Conservation (phyloP, 2,329 filamentous ascomycete genomes). For the Gnomoniopsis smithogilvyi region DNA sequence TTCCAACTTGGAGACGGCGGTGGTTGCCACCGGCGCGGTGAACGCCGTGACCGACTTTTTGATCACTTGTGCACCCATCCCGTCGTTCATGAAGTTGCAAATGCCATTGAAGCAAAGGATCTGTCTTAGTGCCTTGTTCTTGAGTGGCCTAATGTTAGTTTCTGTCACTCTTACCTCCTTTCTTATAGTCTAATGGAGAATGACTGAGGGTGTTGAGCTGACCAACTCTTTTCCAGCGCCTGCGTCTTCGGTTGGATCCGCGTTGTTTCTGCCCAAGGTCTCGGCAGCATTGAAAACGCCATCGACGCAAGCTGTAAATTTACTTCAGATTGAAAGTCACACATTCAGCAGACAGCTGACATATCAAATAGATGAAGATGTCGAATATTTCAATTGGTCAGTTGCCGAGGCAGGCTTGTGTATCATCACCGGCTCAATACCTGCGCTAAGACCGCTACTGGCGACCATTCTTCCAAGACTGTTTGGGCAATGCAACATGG, state of each 20-base stretch:
- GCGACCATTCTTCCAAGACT: neutral
- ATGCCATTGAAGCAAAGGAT: conserved; percentile 25
- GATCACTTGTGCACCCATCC: conserved; percentile 27
- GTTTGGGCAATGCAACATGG: neutral
- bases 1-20: conserved; percentile 25
- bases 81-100: conserved; percentile 27
- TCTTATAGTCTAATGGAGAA: too few relatives aligned
- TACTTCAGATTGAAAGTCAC: neutral
- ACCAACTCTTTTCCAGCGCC: conserved; percentile 20
- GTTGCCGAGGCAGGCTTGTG: conserved; percentile 30
- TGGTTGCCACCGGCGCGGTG: conserved; percentile 26
- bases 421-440: conserved; percentile 32
- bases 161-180: neutral
- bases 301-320: conserved; percentile 28
- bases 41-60: conserved; percentile 27
- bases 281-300: conserved; percentile 12
- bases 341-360: neutral
- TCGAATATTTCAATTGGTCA: conserved; percentile 28
- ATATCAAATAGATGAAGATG: conserved; percentile 23
- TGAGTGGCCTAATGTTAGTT: conserved; percentile 27
- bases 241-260: conserved; percentile 25
- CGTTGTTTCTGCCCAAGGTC: conserved; percentile 22
- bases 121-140: conserved; percentile 26
- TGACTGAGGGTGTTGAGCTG: too few relatives aligned
- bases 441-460: conserved; percentile 26